phyloP scores from a whole-genome alignment of 1,284 basidiomycete genomes.

The Moniliophthora roreri region DNA sequence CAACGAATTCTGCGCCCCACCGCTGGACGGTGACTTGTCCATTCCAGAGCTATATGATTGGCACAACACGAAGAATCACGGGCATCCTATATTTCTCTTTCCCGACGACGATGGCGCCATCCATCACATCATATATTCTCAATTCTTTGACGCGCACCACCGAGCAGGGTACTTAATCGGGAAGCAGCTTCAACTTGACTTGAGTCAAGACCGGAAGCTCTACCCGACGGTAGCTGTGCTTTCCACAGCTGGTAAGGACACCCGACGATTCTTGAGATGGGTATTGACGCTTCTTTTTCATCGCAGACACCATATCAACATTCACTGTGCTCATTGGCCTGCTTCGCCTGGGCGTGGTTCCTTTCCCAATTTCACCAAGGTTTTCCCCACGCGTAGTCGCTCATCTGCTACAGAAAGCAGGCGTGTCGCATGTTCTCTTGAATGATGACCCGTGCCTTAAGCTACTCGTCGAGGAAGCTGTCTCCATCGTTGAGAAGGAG shows the following conservation, averaged over 20 bases:
- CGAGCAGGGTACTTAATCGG: background rate
- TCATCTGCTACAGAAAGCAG: constrained; percentile 25
- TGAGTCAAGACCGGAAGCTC: background rate
- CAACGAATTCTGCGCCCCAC: too few species aligned
- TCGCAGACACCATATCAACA: constrained; percentile 28
- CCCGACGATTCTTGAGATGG: background rate
- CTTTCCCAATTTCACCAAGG: constrained; percentile 33
- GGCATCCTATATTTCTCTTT: background rate
- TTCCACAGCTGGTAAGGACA: background rate
- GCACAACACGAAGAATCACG: background rate
- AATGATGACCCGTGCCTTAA: constrained; percentile 20
- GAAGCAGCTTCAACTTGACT: background rate
- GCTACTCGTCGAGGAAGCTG: constrained; percentile 6
- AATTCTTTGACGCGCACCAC: background rate
- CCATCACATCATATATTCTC: background rate
- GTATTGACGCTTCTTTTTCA: background rate
- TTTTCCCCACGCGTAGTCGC: constrained; percentile 31
- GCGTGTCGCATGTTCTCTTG: constrained; percentile 26
- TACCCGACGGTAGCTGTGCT: background rate
- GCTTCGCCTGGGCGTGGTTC: constrained; percentile 27
- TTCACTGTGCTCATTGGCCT: constrained; percentile 25
- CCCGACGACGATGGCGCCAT: background rate
- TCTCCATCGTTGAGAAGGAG: background rate
- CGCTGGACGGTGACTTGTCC: background rate
- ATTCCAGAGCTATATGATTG: background rate